Base-by-base conservation (phyloP, 2,329 filamentous ascomycete genomes). In the Talaromyces rugulosus region DNA sequence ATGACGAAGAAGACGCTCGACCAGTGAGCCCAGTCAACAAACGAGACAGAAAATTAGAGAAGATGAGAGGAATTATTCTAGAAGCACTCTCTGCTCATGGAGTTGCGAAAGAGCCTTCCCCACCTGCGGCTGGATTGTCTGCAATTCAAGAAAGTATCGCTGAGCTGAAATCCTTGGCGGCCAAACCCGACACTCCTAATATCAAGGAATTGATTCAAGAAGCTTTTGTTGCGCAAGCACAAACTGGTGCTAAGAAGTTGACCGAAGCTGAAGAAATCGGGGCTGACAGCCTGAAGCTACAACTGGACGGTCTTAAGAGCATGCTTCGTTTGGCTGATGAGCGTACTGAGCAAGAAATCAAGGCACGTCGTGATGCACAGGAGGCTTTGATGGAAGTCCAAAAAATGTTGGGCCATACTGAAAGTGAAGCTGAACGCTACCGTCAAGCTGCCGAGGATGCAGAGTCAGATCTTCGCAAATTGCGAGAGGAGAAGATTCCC, bases 1-100 rank as follows among this genome's bases (percentile, higher is more conserved):
- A 96, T 27, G 90, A 84, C 44, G 77, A 81, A 50, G 75, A 72
- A 68, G 66, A 78, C 63, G 82, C 86, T 72, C 87, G 91, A 58
- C 89, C 90, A 5, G 83, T 88, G 67, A 97, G 93, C 67, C 91
- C 92, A 18, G 85, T 86, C 62, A 71, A 72, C 34, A 72, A 72
- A 64, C 85, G 88, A 64, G 92, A 96, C 71, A 88, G 88, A 69
- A 91, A 87, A 68, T 76, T 93, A 69, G 92, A 97, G 62, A 92
- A 94, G 73, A 91, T 99, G 66, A 81, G 88, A 59, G 80, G 81
- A 28, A 85, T 81, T 31, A 77, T 93, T 34, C 75, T 90, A 18
- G 86, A 91, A 68, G 89, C 88, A 4, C 77, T 96, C 34, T 76
- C 80, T 57, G 73, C 78, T 60, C 79, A 82, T 55, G 74, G 75